These are phyloP conservation scores for Trichoderma brevicompactum DNA, from an alignment of 2,329 filamentous ascomycete genomes.

Conservation along the genomic window DNA sequence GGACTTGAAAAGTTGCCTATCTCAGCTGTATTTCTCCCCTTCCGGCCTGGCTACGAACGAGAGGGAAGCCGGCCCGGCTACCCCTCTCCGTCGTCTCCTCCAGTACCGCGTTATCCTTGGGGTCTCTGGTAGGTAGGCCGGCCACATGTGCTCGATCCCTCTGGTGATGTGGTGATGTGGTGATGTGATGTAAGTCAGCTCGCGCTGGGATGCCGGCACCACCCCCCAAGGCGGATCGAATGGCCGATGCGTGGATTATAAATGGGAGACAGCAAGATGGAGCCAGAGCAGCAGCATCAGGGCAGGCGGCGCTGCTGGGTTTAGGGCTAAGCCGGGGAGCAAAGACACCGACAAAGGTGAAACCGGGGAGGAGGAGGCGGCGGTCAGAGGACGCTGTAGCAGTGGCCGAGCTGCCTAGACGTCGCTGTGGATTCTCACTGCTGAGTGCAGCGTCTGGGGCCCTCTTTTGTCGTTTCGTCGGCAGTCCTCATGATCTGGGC, in stretches of 20 bases:
- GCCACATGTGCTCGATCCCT: constrained; percentile 10
- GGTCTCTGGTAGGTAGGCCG: background rate
- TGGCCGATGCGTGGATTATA: constrained; percentile 4
- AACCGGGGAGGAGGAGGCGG: background rate
- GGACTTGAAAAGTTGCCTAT: background rate
- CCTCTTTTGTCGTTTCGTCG: background rate
- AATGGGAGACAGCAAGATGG: background rate
- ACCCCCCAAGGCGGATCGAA: background rate
- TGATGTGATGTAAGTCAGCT: constrained; percentile 24
- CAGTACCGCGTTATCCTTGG: background rate
- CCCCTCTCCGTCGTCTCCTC: background rate
- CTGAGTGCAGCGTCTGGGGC: background rate
- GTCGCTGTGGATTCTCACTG: background rate
- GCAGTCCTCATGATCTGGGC: constrained; percentile 1
- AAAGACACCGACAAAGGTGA: constrained; percentile 7
- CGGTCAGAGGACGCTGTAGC: background rate
- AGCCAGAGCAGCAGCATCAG: background rate
- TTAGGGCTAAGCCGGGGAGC: constrained; percentile 2
- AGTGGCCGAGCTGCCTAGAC: background rate
- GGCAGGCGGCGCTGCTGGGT: background rate
- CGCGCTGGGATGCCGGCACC: constrained; percentile 5
- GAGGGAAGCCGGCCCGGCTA: constrained; percentile 2
- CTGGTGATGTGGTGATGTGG: background rate
- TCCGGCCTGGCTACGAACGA: background rate
- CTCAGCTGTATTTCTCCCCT: background rate